These are phyloP conservation scores for Arthrobotrys iridis DNA, from an alignment of 2,329 filamentous ascomycete species.

Conservation along the genomic window DNA sequence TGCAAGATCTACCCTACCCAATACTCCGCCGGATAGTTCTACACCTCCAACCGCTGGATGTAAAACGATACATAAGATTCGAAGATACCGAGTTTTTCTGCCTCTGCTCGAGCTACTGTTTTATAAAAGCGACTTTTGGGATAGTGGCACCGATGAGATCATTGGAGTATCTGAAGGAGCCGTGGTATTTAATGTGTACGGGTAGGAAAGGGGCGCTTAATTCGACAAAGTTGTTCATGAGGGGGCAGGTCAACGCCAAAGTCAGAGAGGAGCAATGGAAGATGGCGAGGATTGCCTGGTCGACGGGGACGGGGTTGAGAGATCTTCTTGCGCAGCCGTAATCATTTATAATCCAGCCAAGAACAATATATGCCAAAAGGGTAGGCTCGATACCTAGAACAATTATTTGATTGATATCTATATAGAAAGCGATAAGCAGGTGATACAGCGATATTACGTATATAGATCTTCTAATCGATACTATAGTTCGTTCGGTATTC, in stretches of 20 bases:
- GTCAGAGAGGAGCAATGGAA: constrained; percentile 10
- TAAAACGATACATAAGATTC: not conserved
- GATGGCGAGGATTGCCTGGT: not conserved
- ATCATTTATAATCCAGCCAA: not conserved
- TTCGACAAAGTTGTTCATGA: constrained; percentile 7
- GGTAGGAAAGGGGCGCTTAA: not conserved
- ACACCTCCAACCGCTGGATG: not conserved
- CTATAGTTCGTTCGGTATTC: too few relatives aligned
- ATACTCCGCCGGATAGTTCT: not conserved
- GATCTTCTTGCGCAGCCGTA: not conserved
- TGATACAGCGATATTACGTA: too few relatives aligned
- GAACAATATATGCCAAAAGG: too few relatives aligned
- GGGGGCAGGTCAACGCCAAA: not conserved
- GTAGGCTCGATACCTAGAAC: too few relatives aligned
- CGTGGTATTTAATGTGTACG: constrained; percentile 10
- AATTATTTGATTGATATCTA: too few relatives aligned
- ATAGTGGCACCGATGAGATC: not conserved
- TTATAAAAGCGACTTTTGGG: not conserved
- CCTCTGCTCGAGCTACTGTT: not conserved
- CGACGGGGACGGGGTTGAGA: constrained; percentile 2
- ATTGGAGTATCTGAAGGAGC: constrained; percentile 1
- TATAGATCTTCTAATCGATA: too few relatives aligned
- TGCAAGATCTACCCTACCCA: constrained; percentile 5
- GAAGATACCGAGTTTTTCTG: not conserved
- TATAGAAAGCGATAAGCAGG: too few relatives aligned